phyloP scores from a whole-genome alignment of 345 rosid species.

The Draba incana region DNA sequence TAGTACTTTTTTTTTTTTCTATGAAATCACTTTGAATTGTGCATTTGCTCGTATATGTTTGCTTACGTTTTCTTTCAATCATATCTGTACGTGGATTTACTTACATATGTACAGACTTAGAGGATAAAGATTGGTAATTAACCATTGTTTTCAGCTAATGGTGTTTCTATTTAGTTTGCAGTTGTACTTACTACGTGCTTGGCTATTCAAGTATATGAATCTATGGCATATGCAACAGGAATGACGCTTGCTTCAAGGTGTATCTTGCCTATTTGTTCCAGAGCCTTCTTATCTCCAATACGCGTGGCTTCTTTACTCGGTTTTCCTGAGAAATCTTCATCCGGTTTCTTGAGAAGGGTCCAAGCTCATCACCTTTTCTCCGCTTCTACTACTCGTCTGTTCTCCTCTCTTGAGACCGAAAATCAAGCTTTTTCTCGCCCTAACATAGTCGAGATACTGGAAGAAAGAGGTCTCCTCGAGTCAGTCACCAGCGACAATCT shows the following conservation, averaged over 20 bases:
- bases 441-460: slow-evolving; percentile 71
- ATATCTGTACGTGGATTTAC: slow-evolving; percentile 8
- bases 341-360: slow-evolving; percentile 27
- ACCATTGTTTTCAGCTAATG: slow-evolving; percentile 12
- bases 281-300: slow-evolving; percentile 42
- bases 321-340: slow-evolving; percentile 31
- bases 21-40: too few species aligned
- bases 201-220: slow-evolving; percentile 20
- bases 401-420: slow-evolving; percentile 49
- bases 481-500: slow-evolving; percentile 77
- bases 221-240: slow-evolving; percentile 45
- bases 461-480: slow-evolving; percentile 84
- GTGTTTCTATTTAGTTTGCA: slow-evolving; percentile 18
- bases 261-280: slow-evolving; percentile 45
- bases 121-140: not conserved
- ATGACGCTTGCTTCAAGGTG: slow-evolving; percentile 45
- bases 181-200: slow-evolving; percentile 18
- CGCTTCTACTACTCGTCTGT: slow-evolving; percentile 34
- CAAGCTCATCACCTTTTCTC: slow-evolving; percentile 31
- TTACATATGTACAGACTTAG: slow-evolving; percentile 24
- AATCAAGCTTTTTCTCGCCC: slow-evolving; percentile 38
- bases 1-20: too few species aligned
- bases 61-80: not conserved
- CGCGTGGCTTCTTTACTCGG: slow-evolving; percentile 33
- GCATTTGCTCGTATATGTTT: too few species aligned